A percentile compares a stretch with the other conserved stretches of the same genome.
Conservation (phyloP, 2,329 filamentous ascomycete genomes). For the Neonectria magnoliae region DNA sequence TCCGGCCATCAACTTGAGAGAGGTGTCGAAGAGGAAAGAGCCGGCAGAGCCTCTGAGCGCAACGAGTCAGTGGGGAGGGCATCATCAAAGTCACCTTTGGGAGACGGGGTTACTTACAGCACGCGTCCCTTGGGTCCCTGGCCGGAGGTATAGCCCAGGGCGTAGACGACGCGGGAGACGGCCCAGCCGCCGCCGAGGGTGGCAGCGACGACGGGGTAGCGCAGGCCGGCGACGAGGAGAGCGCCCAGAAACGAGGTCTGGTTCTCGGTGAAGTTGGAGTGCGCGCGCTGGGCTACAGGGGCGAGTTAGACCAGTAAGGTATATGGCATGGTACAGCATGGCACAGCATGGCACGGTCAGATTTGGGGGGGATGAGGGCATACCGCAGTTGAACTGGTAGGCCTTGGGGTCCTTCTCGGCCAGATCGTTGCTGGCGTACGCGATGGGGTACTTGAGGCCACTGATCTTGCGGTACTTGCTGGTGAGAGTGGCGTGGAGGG, state of each 20-base stretch:
- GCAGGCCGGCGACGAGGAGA: slow-evolving; percentile 66
- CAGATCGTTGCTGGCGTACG: slow-evolving; percentile 65
- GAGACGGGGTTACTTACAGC: slow-evolving; percentile 42
- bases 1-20: slow-evolving; percentile 56
- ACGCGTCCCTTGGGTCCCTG: slow-evolving; percentile 57
- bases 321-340: too few species aligned
- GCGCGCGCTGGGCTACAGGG: slow-evolving; percentile 64
- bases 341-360: too few species aligned
- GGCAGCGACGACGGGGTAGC: slow-evolving; percentile 62
- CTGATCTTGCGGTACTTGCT: slow-evolving; percentile 60
- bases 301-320: neutral
- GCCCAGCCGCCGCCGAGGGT: slow-evolving; percentile 63
- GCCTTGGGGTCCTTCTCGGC: slow-evolving; percentile 65
- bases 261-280: slow-evolving; percentile 73
- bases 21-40: slow-evolving; percentile 48
- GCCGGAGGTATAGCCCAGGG: slow-evolving; percentile 61
- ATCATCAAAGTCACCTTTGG: neutral
- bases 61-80: slow-evolving; percentile 29
- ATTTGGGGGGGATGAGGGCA: slow-evolving; percentile 15
- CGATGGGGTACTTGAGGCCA: slow-evolving; percentile 65
- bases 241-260: slow-evolving; percentile 61
- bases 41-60: slow-evolving; percentile 48
- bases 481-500: slow-evolving; percentile 61
- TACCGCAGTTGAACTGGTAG: slow-evolving; percentile 71
- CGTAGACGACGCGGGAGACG: slow-evolving; percentile 63